Evolutionary conservation across 257 asterid species (phyloP), one percentile per base, ranked within the genome.

Genomic region (Lithospermum erythrorhizon): DNA sequence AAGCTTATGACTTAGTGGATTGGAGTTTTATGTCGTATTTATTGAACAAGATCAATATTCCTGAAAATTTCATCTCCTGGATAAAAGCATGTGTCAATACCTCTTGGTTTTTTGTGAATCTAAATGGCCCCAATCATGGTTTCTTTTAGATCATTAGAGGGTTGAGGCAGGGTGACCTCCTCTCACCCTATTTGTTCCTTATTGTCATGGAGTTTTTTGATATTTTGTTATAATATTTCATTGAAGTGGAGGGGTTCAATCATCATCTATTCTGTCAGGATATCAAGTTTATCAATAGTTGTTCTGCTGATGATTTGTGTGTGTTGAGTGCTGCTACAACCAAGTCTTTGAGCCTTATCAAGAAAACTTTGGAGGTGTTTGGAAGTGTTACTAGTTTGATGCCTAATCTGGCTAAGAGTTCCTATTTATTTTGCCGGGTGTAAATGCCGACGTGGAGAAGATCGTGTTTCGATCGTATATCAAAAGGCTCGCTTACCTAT

Each of bases 401-500:
- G n/a, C 18, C 20, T 5, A 53, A 53, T 21, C 7, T 15, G 8
- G 2, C 3, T 16, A 53, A 3, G 16, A 20, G 2, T 53, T 6
- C 10, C 2, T 9, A 3, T 3, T 20, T 16, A n/a, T 17, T 53
- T 53, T 53, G 57, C 21, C 1, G n/a, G 57, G 2, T 0, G 3
- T 6, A 9, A 2, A n/a, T n/a, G n/a, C n/a, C 1, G 3, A 3
- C 2, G 20, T n/a, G 21, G 18, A 20, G 9, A 16, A 53, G 7
- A 3, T 2, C 1, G 3, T 7, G 1, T 2, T 7, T 7, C 5
- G 2, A 2, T 20, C 10, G 1, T 1, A 1, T 1, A 15, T 15
- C 2, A 16, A 16, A 16, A 53, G 1, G 21, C 3, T 1, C 21
- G 16, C 22, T 16, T 53, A 2, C 57, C 57, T 7, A 3, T 53